Evolutionary conservation across 371 early-diverging fungal species (phyloP), one percentile per base, ranked within the genome.

Genomic region (Mucor saturninus): DNA sequence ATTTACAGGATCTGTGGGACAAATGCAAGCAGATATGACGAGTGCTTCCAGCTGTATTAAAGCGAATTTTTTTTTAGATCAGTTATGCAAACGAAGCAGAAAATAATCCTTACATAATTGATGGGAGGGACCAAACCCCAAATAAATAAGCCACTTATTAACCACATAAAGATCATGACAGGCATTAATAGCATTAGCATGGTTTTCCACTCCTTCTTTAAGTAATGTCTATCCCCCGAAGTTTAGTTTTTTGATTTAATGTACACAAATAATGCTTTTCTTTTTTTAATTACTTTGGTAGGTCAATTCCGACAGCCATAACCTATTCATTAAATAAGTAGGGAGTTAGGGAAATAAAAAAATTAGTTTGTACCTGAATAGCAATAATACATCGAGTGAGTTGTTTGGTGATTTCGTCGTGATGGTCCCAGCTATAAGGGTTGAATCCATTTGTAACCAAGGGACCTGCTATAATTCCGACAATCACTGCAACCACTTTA

Each of bases 1-100:
- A 61, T 75, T 72, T 79, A 86, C 96, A 1, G 98, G 98, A 79
- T 99, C 98, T 0, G 98, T 99, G 2, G 98, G 98, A 5, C 97
- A 92, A 6, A 96, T 74, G 61, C 95, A 95, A 1, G 97, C 93
- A 11, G 92, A 94, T 49, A 98, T 82, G 4, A 95, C 80, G 31
- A 96, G 76, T 1, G 89, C 74, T 60, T 91, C 89, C 5, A 93
- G 60, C 81, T 89, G 77, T n/a, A 56, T 35, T 6, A 35, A 21
- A 21, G 21, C 21, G 21, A 21, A 21, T 21, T 21, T 21, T 21
- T 21, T 21, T 14, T n/a, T 14, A 7, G n/a, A 43, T 8, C 43
- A 43, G 43, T 5, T 8, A 38, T 8, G 5, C 9, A 21, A 38
- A 30, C 14, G 4, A 46, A 53, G 15, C 26, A 1, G 35, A 29